phyloP scores from a whole-genome alignment of 345 rosid species.

The Citrus hindsii region DNA sequence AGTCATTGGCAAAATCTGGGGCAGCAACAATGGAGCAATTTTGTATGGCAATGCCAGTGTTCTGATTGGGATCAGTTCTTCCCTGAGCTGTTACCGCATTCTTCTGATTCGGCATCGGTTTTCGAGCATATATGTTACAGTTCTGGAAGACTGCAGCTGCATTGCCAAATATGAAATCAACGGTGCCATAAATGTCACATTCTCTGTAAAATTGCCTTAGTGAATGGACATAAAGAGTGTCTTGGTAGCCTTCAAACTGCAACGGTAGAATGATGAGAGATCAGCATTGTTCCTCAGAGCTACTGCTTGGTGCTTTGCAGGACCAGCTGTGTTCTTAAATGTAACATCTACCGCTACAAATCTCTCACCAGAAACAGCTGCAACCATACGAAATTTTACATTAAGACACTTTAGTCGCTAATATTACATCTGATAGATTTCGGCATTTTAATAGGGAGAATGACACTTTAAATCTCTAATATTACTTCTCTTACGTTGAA shows the following conservation, averaged over 20 bases:
- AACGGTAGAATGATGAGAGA: conserved; percentile 51
- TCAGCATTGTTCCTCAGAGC: conserved; percentile 61
- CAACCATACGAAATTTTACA: background rate
- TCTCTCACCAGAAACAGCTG: conserved; percentile 62
- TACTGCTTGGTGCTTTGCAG: conserved; percentile 60
- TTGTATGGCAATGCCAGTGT: conserved; percentile 66
- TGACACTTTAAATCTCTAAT: too few species aligned
- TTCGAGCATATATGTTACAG: conserved; percentile 47
- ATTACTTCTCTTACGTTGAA: too few species aligned
- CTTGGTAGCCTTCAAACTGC: conserved; percentile 64
- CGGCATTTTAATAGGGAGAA: too few species aligned
- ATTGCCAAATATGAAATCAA: conserved; percentile 57
- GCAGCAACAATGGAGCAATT: conserved; percentile 57
- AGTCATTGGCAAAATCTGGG: conserved; percentile 45
- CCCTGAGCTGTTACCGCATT: conserved; percentile 70
- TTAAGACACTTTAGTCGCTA: background rate
- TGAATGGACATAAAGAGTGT: conserved; percentile 50
- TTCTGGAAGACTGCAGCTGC: conserved; percentile 43
- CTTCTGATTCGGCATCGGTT: conserved; percentile 50
- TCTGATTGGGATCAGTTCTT: conserved; percentile 59
- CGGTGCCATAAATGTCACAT: conserved; percentile 53
- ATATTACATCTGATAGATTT: too few species aligned
- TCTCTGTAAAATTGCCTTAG: conserved; percentile 46
- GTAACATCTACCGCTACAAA: conserved; percentile 55
- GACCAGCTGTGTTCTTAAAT: conserved; percentile 61